Base-by-base conservation (phyloP, 345 rosid genomes). In the Cardamine occulta region DNA sequence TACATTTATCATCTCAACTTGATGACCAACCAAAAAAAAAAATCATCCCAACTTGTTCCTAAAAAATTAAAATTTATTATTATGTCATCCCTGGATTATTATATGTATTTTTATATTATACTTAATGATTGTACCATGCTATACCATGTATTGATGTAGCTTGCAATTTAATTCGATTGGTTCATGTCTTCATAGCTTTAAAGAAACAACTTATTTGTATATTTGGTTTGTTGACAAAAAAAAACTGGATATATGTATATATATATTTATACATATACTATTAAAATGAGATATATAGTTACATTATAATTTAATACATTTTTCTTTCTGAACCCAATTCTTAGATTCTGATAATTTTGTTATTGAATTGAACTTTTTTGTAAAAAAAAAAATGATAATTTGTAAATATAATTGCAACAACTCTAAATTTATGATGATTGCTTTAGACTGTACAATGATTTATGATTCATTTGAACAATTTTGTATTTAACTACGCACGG, bases 1-100 rank as follows among this genome's bases (percentile, higher is more conserved):
- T 48, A 54, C 12, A 73, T n/a, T 19, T 42, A 34, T 73, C 18
- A 29, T 73, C 45, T 26, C 77, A 73, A 73, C 70, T 73, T 73
- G 70, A 32, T 32, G 35, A 32, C 35, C 35, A 31, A 5, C n/a
- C n/a, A n/a, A 6, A 32, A 31, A 31, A 7, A 34, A 34, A 34
- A 7, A 23, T 73, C 18, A 29, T 73, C 45, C 39, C 77, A 73
- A 73, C 77, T 73, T 63, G 64, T 42, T 42, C 56, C 24, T 40
- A 54, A 40, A 31, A 44, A 9, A 5, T 63, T 31, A 63, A 21
- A 54, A 13, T 42, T 28, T 31, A 3, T 31, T 63, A 18, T 51
- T 47, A 7, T 28, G 14, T 52, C 15, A 17, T 55, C 19, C 54
- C 29, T 55, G 73, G 63, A 68, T 68, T 53, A 52, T 21, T 53